Conservation (phyloP, 371 early-diverging fungal species). For the Choanephora cucurbitarum region DNA sequence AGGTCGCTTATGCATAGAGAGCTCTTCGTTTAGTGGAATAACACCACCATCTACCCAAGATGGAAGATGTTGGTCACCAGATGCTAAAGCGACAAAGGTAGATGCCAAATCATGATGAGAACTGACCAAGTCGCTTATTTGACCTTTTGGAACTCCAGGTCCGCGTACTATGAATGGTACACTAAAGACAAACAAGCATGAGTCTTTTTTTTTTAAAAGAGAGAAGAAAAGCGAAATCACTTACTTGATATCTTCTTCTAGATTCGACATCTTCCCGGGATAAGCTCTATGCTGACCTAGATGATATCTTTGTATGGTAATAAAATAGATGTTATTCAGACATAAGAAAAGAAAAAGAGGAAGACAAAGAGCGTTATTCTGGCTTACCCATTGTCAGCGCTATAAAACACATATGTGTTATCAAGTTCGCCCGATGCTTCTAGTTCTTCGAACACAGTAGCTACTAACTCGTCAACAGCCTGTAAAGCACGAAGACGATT, state of each 20-base stretch:
- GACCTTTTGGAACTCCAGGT: constrained; percentile 58
- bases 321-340: too few relatives aligned
- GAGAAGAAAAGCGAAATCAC: neutral
- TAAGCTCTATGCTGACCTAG: constrained; percentile 64
- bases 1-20: constrained; percentile 36
- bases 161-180: constrained; percentile 68
- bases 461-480: constrained; percentile 67
- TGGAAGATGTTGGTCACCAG: constrained; percentile 36
- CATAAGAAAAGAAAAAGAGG: neutral
- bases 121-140: constrained; percentile 46
- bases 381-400: constrained; percentile 62
- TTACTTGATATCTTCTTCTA: constrained; percentile 66
- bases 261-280: constrained; percentile 61
- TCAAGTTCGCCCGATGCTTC: constrained; percentile 58
- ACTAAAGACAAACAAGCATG: constrained; percentile 14
- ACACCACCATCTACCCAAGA: constrained; percentile 58
- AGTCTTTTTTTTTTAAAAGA: too few relatives aligned
- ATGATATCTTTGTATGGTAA: too few relatives aligned
- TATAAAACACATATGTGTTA: constrained; percentile 67
- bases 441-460: constrained; percentile 53
- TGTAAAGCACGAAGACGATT: constrained; percentile 63
- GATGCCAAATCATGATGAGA: constrained; percentile 65
- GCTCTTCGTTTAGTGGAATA: constrained; percentile 48
- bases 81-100: constrained; percentile 61
- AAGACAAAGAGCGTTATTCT: neutral